A percentile compares a stretch with the other conserved stretches of the same genome.
These are phyloP conservation scores for Scleroderma bovista DNA, from an alignment of 768 basidiomycete species.

Conservation along the genomic window DNA sequence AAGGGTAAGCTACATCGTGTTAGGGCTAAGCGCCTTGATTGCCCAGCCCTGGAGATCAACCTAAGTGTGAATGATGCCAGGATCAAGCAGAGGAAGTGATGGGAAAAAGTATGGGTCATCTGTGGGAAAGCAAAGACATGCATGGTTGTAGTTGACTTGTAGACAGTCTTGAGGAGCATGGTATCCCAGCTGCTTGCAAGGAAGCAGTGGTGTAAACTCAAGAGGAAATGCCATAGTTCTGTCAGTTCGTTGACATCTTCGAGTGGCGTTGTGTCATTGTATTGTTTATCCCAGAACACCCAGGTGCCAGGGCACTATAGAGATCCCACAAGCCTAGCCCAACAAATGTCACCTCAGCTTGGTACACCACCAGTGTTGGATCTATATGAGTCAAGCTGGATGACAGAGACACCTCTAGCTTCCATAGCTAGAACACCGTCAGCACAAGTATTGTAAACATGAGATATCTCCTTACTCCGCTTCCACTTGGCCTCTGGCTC, in stretches of 20 bases:
- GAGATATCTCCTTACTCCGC: constrained; percentile 54
- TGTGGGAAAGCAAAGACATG: constrained; percentile 91
- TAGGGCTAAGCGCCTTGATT: constrained; percentile 92
- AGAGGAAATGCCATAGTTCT: constrained; percentile 78
- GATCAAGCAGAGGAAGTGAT: constrained; percentile 57
- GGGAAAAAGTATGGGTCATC: constrained; percentile 88
- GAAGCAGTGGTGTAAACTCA: constrained; percentile 4
- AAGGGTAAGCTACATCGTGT: constrained; percentile 86
- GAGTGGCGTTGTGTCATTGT: constrained; percentile 78
- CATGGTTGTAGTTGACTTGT: constrained; percentile 94
- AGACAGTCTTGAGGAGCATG: constrained; percentile 89
- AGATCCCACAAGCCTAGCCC: constrained; percentile 95
- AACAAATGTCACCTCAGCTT: constrained; percentile 95
- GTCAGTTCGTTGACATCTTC: constrained; percentile 90
- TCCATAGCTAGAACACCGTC: constrained; percentile 57
- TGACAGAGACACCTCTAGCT: constrained; percentile 84
- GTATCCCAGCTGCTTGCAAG: constrained; percentile 73
- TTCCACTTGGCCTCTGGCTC: constrained; percentile 99
- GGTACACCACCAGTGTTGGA: constrained; percentile 91
- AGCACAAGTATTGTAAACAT: constrained; percentile 6
- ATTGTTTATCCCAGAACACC: constrained; percentile 82
- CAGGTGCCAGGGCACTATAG: constrained; percentile 77
- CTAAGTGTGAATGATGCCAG: constrained; percentile 84
- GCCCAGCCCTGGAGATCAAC: constrained; percentile 99
- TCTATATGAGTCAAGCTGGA: constrained; percentile 96